These are phyloP conservation scores for Sporothrix mexicana DNA, from an alignment of 2,329 filamentous ascomycete genomes.

Conservation along the genomic window DNA sequence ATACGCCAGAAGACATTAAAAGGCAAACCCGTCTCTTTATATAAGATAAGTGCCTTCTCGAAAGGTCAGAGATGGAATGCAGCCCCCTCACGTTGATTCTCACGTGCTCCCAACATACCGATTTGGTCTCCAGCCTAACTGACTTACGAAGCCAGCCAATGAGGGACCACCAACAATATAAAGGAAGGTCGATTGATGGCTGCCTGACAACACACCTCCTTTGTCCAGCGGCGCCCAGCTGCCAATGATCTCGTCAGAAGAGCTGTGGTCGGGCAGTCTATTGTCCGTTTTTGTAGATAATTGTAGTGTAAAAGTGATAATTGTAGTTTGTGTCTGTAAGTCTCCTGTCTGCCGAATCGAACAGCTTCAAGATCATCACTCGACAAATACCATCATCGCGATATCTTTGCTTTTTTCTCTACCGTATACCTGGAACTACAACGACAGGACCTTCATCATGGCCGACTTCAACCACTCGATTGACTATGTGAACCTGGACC, in stretches of 20 bases:
- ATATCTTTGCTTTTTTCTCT: neutral
- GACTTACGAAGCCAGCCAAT: conserved; percentile 2
- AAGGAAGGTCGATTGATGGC: neutral
- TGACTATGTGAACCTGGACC: conserved; percentile 25
- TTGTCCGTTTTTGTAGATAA: conserved; percentile 1
- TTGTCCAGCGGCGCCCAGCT: neutral
- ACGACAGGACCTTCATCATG: neutral
- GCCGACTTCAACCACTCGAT: neutral
- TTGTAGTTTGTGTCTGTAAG: neutral
- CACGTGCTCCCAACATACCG: conserved; percentile 6
- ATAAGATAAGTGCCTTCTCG: no score
- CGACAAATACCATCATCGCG: neutral
- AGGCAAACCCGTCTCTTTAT: neutral
- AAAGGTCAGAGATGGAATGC: neutral
- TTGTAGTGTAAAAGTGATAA: neutral
- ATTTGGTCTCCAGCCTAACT: no score
- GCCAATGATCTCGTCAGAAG: conserved; percentile 7
- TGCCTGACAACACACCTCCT: conserved; percentile 14
- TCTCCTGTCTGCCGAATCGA: no score
- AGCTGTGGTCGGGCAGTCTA: conserved; percentile 14
- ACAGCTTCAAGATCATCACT: neutral
- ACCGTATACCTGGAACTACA: neutral
- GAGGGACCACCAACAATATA: neutral
- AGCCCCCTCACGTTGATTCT: neutral
- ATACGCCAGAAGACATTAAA: neutral